Evolutionary conservation across 768 basidiomycete genomes (phyloP).

Genomic region (Pisolithus orientalis): DNA sequence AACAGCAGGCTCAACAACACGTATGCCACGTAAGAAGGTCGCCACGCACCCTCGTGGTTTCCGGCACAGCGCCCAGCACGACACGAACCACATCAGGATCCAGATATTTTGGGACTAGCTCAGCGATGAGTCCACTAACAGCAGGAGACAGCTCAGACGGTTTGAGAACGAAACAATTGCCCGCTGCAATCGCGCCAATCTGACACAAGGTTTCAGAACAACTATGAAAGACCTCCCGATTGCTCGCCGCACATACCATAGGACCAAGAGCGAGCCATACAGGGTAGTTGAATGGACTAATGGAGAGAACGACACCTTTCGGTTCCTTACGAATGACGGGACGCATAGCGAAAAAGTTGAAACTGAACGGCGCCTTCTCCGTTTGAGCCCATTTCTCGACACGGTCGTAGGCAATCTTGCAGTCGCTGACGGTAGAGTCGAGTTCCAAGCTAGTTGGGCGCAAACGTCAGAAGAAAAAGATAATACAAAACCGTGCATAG

Average conservation of each 20-base stretch:
- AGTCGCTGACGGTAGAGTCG: conserved; percentile 45
- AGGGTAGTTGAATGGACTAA: conserved; percentile 74
- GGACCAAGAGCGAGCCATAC: conserved; percentile 53
- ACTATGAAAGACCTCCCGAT: background rate
- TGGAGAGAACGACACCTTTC: conserved; percentile 68
- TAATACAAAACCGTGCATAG: background rate
- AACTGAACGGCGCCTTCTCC: conserved; percentile 45
- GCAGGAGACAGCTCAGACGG: conserved; percentile 67
- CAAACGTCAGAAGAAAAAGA: background rate
- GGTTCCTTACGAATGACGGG: conserved; percentile 69
- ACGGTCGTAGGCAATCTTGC: conserved; percentile 47
- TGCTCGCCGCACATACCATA: conserved; percentile 35
- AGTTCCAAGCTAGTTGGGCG: conserved; percentile 53
- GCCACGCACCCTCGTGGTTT: conserved; percentile 47
- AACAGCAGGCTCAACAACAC: background rate
- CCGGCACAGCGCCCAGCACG: conserved; percentile 60
- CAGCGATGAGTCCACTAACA: conserved; percentile 49
- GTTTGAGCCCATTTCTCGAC: conserved; percentile 75
- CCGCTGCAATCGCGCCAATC: conserved; percentile 74
- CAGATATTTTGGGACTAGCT: conserved; percentile 70
- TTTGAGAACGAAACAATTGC: conserved; percentile 66
- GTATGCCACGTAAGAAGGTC: background rate
- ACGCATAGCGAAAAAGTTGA: conserved; percentile 53
- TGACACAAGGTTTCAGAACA: conserved; percentile 16
- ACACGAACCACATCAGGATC: conserved; percentile 61